Percentiles rank a stretch among this genome's conserved stretches.
Evolutionary conservation across 2,329 filamentous ascomycete species (phyloP).

Genomic region (Fonsecaea nubica): DNA sequence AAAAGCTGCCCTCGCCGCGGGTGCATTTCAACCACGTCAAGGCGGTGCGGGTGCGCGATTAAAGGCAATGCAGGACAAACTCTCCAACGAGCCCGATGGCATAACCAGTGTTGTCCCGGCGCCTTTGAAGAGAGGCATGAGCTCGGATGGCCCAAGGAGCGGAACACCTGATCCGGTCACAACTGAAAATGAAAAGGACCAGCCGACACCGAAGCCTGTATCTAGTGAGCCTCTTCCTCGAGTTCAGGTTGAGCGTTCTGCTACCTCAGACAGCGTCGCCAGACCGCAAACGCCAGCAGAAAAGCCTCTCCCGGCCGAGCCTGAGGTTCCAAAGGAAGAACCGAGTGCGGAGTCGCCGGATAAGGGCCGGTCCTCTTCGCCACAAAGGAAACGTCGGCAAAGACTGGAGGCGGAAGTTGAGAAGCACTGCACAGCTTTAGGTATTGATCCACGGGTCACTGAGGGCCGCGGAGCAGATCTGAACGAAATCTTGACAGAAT

Average conservation of each 20-base stretch:
- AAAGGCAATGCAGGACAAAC: slow-evolving; percentile 64
- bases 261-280: slow-evolving; percentile 43
- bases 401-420: slow-evolving; percentile 74
- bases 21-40: slow-evolving; percentile 81
- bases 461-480: slow-evolving; percentile 80
- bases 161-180: slow-evolving; percentile 40
- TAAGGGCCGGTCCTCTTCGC: slow-evolving; percentile 41
- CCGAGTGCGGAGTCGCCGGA: slow-evolving; percentile 48
- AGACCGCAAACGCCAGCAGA: slow-evolving; percentile 21
- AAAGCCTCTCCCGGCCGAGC: slow-evolving; percentile 27
- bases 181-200: slow-evolving; percentile 43
- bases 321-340: slow-evolving; percentile 41
- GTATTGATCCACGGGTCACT: slow-evolving; percentile 77
- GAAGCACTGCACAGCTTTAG: slow-evolving; percentile 77
- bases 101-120: slow-evolving; percentile 88
- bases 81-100: slow-evolving; percentile 78
- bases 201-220: slow-evolving; percentile 38
- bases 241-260: slow-evolving; percentile 49
- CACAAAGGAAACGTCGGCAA: slow-evolving; percentile 65
- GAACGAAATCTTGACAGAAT: slow-evolving; percentile 79
- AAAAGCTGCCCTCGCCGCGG: slow-evolving; percentile 77
- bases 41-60: slow-evolving; percentile 86
- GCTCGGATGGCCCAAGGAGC: slow-evolving; percentile 48
- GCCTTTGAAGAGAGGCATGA: slow-evolving; percentile 59
- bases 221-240: slow-evolving; percentile 46